Evolutionary conservation across 345 rosid species (phyloP), one percentile per base, ranked within the genome.

Genomic region (Microcos paniculata): DNA sequence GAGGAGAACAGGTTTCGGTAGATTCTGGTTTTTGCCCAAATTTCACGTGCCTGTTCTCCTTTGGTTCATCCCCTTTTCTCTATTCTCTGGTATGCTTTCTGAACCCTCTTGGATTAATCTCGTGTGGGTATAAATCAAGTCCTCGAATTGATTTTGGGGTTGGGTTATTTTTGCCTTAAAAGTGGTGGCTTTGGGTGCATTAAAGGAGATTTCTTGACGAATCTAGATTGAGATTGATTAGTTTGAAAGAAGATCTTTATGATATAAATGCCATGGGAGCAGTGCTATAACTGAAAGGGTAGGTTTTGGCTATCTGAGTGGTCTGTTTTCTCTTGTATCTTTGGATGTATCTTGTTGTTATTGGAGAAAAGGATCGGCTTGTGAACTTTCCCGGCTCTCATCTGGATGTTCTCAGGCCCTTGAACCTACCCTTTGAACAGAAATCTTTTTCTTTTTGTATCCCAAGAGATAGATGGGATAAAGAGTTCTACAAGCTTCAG

Each of bases 381-480:
- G 88, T 80, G 90, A 85, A 85, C 82, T 78, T 82, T 76, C 86
- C 91, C 68, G 65, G 76, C 74, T 76, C 75, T 24, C 72, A 62
- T 71, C 77, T 82, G 88, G 91, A 84, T 84, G 87, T 88, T 92
- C 91, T 88, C 88, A 72, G 91, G 86, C 88, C 84, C 42, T 80
- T 86, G 72, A 62, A 73, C 68, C 76, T 83, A 75, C 81, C 79
- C 23, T 77, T 85, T 55, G 82, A 75, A 78, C 77, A 52, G 80
- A 77, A 67, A 77, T 77, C 72, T 28, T 59, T 77, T 30, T 81
- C 84, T 1, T 85, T 77, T 74, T 83, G 88, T 80, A 82, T 85
- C 79, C 89, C 88, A 24, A 90, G 93, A 80, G 93, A 90, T 78
- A 87, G 98, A 87, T 91, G 98, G 98, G 97, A 91, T 95, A 93